Conservation (phyloP, 2,329 filamentous ascomycete genomes). For the Aspergillus tanneri region DNA sequence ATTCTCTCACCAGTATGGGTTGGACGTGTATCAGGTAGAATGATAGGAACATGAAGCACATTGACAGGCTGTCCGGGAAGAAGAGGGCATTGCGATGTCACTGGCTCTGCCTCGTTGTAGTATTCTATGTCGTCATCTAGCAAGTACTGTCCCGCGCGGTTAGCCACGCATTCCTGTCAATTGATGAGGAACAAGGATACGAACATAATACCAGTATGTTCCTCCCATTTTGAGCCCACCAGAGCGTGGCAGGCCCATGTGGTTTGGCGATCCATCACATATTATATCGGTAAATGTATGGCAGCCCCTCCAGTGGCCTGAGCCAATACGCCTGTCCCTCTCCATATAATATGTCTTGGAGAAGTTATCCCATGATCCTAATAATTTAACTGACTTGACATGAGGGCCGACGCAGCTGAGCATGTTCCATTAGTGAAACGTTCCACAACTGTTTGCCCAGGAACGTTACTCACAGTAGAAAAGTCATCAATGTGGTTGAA, state of each 20-base stretch:
- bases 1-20: slow-evolving; percentile 64
- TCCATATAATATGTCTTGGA: slow-evolving; percentile 74
- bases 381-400: slow-evolving; percentile 66
- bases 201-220: slow-evolving; percentile 93
- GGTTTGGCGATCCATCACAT: slow-evolving; percentile 66
- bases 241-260: slow-evolving; percentile 58
- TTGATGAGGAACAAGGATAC: slow-evolving; percentile 40
- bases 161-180: slow-evolving; percentile 16
- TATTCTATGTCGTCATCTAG: slow-evolving; percentile 75
- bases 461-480: slow-evolving; percentile 34
- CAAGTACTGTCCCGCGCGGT: slow-evolving; percentile 69
- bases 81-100: slow-evolving; percentile 77
- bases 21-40: slow-evolving; percentile 51
- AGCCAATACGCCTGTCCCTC: slow-evolving; percentile 71
- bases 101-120: slow-evolving; percentile 69
- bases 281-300: slow-evolving; percentile 83
- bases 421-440: slow-evolving; percentile 19
- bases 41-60: slow-evolving; percentile 74
- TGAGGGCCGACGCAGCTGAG: slow-evolving; percentile 39
- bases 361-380: slow-evolving; percentile 97
- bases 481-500: slow-evolving; percentile 39
- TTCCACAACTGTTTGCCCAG: background rate
- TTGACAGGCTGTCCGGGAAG: slow-evolving; percentile 88
- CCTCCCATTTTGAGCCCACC: slow-evolving; percentile 89
- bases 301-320: slow-evolving; percentile 80